Conservation (phyloP, 352 stramenopile genomes). For the Pythium rhizo-oryzae region DNA sequence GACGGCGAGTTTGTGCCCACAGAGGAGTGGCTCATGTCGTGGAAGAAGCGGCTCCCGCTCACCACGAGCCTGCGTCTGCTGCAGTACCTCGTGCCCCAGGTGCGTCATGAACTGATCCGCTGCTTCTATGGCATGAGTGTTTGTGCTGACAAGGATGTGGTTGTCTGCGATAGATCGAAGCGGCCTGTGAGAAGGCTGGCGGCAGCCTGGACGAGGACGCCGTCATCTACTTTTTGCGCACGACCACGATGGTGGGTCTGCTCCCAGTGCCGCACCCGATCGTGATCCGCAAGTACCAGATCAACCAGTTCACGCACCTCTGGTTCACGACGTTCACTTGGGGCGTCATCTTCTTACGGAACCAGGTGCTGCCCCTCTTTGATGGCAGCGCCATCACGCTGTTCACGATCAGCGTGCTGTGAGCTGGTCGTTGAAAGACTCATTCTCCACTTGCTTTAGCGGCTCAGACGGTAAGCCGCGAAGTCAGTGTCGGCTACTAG, state of each 20-base stretch:
- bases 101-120: conserved; percentile 21
- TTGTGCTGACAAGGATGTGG: conserved; percentile 4
- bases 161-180: conserved; percentile 47
- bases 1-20: conserved; percentile 86
- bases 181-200: conserved; percentile 71
- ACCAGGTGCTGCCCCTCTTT: conserved; percentile 97
- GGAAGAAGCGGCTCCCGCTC: conserved; percentile 95
- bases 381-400: conserved; percentile 96
- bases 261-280: conserved; percentile 97
- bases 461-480: conserved; percentile 15
- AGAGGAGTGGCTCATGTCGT: conserved; percentile 93
- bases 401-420: conserved; percentile 92
- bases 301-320: conserved; percentile 98
- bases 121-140: background rate
- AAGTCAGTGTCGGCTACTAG: background rate
- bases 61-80: conserved; percentile 95
- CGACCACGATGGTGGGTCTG: conserved; percentile 98
- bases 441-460: background rate
- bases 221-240: conserved; percentile 96
- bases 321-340: conserved; percentile 99
- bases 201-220: conserved; percentile 94
- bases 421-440: conserved; percentile 16
- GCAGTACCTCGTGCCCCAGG: conserved; percentile 94
- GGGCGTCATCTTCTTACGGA: conserved; percentile 98
- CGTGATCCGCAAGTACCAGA: conserved; percentile 99